A percentile compares a stretch with the other conserved stretches of the same genome.
phyloP scores from a whole-genome alignment of 768 basidiomycete genomes.

The Suillus bovinus region DNA sequence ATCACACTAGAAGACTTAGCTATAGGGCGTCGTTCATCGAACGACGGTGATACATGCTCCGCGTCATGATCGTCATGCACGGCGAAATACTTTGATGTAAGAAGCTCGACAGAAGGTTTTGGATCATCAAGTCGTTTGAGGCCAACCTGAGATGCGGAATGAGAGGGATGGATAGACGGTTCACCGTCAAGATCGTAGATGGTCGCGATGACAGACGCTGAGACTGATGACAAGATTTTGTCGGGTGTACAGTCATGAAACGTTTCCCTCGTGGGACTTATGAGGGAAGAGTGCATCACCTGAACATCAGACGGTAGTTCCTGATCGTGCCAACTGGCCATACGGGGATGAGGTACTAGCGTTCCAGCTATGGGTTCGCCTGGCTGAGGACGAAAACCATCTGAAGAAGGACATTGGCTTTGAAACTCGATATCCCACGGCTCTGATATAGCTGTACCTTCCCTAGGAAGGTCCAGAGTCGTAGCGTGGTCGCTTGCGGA shows the following conservation, averaged over 20 bases:
- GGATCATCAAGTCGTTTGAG: slow-evolving; percentile 5
- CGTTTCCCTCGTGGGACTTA: background rate
- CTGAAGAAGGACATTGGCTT: slow-evolving; percentile 26
- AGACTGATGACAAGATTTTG: background rate
- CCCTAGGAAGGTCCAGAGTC: slow-evolving; percentile 6
- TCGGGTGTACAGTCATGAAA: background rate
- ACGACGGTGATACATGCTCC: too few relatives aligned
- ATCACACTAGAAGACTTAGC: background rate
- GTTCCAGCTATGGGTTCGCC: slow-evolving; percentile 22
- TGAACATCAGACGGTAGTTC: slow-evolving; percentile 7
- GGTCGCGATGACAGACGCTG: slow-evolving; percentile 18
- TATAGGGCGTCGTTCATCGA: background rate
- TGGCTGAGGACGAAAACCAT: slow-evolving; percentile 19
- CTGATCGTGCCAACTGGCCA: slow-evolving; percentile 29
- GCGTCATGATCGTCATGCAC: too few relatives aligned
- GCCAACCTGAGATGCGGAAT: slow-evolving; percentile 56
- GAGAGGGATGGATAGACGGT: slow-evolving; percentile 45
- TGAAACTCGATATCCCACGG: slow-evolving; percentile 60
- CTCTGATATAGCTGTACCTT: slow-evolving; percentile 35
- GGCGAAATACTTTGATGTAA: slow-evolving; percentile 18
- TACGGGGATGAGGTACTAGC: slow-evolving; percentile 39
- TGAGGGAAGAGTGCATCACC: background rate
- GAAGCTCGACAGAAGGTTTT: slow-evolving; percentile 11
- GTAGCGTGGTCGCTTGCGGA: background rate
- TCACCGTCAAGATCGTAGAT: slow-evolving; percentile 25